Percentiles rank a stretch among this genome's conserved stretches.
Evolutionary conservation across 306 rosid species (phyloP).

Genomic region (Ceratonia siliqua): DNA sequence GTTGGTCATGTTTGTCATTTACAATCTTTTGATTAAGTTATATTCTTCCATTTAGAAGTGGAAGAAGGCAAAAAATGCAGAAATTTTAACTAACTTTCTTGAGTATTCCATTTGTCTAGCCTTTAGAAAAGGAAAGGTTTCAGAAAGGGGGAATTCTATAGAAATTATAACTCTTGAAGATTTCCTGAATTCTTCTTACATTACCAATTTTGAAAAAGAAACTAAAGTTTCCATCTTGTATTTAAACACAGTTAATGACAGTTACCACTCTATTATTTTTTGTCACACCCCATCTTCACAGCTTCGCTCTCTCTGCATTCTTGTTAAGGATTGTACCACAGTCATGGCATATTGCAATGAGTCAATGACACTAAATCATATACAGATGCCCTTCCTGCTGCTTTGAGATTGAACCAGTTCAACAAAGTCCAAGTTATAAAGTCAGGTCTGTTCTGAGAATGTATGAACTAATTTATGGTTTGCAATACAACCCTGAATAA

Average conservation of each 20-base stretch:
- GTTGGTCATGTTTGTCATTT: neutral
- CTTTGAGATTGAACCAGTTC: neutral
- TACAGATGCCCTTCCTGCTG: neutral
- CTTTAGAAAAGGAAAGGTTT: no score
- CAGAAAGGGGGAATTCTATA: neutral
- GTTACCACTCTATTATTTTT: neutral
- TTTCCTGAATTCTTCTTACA: neutral
- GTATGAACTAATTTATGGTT: neutral
- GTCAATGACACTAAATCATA: no score
- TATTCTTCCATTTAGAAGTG: neutral
- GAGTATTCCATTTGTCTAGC: no score
- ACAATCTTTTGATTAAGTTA: neutral
- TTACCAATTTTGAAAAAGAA: neutral
- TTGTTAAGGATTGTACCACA: no score
- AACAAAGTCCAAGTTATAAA: neutral
- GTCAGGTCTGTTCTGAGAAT: neutral
- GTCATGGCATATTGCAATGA: no score
- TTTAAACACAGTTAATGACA: neutral
- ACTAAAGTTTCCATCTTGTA: neutral
- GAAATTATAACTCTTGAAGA: no score
- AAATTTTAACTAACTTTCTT: no score
- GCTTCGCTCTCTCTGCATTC: no score
- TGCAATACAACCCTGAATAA: neutral
- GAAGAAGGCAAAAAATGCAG: neutral
- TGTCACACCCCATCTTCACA: neutral